Evolutionary conservation across 345 rosid genomes (phyloP).

Genomic region (Xanthoceras sorbifolium): DNA sequence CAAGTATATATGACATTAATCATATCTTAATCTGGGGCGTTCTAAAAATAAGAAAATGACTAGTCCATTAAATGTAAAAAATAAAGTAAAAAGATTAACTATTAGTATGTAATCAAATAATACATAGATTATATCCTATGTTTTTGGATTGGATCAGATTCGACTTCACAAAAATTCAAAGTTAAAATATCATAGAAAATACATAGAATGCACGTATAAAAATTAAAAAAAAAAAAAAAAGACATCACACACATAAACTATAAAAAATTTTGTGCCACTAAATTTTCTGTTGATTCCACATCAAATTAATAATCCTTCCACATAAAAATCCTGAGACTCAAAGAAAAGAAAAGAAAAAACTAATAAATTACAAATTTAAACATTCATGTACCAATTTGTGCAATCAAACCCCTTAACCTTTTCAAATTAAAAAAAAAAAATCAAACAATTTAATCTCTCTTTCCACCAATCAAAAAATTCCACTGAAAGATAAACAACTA

Average conservation of each 20-base stretch:
- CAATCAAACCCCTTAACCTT: not conserved
- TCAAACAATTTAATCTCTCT: not conserved
- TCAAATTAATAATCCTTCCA: not conserved
- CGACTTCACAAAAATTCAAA: not conserved
- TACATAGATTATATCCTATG: too few relatives aligned
- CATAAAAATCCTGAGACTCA: not conserved
- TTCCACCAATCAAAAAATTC: not conserved
- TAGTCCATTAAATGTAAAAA: not conserved
- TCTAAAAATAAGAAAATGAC: too few relatives aligned
- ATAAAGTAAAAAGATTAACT: too few relatives aligned
- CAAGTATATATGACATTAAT: too few relatives aligned
- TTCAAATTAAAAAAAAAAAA: not conserved
- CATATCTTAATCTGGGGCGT: too few relatives aligned
- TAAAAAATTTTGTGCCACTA: not conserved
- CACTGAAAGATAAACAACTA: not conserved
- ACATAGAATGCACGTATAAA: too few relatives aligned
- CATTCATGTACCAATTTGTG: not conserved
- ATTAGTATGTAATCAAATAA: too few relatives aligned
- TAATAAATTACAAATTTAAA: not conserved
- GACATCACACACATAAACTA: not conserved
- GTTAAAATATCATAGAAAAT: too few relatives aligned
- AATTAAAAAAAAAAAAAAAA: not conserved
- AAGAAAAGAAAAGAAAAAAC: not conserved
- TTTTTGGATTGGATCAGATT: too few relatives aligned
- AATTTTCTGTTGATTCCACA: not conserved